Evolutionary conservation across 2,329 filamentous ascomycete species (phyloP).

Genomic region (Chalaropsis thielavioides): DNA sequence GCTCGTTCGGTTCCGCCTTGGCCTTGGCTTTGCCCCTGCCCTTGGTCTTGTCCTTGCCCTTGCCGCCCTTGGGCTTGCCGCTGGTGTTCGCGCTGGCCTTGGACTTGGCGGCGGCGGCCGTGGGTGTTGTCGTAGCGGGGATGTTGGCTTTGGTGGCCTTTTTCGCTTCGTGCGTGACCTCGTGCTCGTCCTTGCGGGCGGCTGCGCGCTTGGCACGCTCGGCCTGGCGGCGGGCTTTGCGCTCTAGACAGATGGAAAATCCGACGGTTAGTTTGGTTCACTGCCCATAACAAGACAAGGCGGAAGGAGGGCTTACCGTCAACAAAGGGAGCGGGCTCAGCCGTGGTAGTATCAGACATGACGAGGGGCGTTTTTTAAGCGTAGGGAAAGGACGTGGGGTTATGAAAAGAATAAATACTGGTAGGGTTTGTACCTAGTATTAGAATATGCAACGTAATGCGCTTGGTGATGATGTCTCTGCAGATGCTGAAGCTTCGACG

Average conservation of each 20-base stretch:
- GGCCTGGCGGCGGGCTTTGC: constrained; percentile 17
- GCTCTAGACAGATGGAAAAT: constrained; percentile 4
- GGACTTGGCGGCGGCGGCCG: background rate
- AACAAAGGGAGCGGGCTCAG: constrained; percentile 10
- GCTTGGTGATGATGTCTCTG: background rate
- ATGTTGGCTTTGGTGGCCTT: constrained; percentile 8
- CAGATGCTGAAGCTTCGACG: background rate
- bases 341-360: constrained; percentile 7
- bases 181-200: constrained; percentile 8
- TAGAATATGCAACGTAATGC: background rate
- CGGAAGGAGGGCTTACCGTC: constrained; percentile 13
- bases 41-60: constrained; percentile 16
- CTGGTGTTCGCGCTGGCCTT: background rate
- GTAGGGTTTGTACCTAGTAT: background rate
- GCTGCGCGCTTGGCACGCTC: constrained; percentile 14
- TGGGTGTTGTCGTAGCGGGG: background rate
- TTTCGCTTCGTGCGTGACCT: constrained; percentile 1
- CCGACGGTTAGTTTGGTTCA: background rate
- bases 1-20: constrained; percentile 21
- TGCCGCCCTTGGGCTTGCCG: background rate
- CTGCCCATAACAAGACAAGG: background rate
- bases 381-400: background rate
- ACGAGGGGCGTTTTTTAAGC: no score
- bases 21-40: constrained; percentile 22
- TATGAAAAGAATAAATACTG: background rate